phyloP scores from a whole-genome alignment of 2,329 filamentous ascomycete genomes.

The Pestalotiopsis sp. region DNA sequence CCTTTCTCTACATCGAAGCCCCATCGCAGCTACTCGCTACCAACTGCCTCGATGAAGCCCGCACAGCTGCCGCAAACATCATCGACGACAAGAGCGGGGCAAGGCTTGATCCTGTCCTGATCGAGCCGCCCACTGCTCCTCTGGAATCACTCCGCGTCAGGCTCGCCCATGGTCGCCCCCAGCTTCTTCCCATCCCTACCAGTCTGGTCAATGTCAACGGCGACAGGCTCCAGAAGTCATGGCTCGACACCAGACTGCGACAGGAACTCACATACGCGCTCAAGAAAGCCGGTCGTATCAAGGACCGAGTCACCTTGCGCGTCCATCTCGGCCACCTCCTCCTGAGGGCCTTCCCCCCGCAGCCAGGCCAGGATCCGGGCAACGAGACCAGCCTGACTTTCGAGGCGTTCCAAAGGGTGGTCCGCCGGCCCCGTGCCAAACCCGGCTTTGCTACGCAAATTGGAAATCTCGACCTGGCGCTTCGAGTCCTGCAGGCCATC shows the following conservation, averaged over 20 bases:
- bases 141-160: background rate
- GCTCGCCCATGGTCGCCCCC: background rate
- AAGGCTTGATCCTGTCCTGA: background rate
- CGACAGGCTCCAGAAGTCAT: background rate
- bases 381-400: background rate
- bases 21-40: conserved; percentile 1
- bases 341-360: conserved; percentile 1
- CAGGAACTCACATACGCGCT: conserved; percentile 2
- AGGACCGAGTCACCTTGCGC: background rate
- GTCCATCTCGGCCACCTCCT: conserved; percentile 13
- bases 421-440: conserved; percentile 8
- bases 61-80: conserved; percentile 9
- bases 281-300: conserved; percentile 8
- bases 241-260: background rate
- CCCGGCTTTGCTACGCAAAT: background rate
- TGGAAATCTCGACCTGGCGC: background rate
- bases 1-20: conserved; percentile 3
- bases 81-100: conserved; percentile 10
- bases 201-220: background rate
- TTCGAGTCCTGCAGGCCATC: conserved; percentile 7
- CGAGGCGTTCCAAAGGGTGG: conserved; percentile 5
- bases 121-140: conserved; percentile 6
- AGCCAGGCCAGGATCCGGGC: background rate
- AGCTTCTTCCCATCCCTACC: background rate
- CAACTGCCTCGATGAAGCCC: conserved; percentile 10